Evolutionary conservation across 768 basidiomycete species (phyloP).

Genomic region (Termitomyces eurrhizus): DNA sequence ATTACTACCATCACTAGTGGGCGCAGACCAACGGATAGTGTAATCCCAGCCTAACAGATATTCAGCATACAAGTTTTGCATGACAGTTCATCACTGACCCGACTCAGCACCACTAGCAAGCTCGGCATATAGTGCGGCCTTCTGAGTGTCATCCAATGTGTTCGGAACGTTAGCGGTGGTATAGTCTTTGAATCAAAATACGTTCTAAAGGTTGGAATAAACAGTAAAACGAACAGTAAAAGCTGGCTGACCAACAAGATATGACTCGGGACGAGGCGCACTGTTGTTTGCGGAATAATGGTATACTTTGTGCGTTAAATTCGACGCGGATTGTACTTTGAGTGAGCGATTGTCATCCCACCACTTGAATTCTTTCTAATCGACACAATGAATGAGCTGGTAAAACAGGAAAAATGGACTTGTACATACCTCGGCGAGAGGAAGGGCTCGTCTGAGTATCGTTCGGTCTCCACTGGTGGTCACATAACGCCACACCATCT

Average conservation of each 20-base stretch:
- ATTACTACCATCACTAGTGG: conserved; percentile 31
- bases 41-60: conserved; percentile 43
- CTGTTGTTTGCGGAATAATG: conserved; percentile 77
- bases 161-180: conserved; percentile 69
- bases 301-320: conserved; percentile 59
- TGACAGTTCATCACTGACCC: conserved; percentile 33
- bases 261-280: conserved; percentile 88
- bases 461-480: conserved; percentile 61
- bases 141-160: conserved; percentile 55
- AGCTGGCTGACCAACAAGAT: conserved; percentile 49
- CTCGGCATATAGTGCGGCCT: conserved; percentile 73
- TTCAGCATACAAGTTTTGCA: neutral
- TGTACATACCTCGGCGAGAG: conserved; percentile 65
- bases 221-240: neutral
- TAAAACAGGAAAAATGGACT: neutral
- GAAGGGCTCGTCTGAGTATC: conserved; percentile 80
- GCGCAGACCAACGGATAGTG: conserved; percentile 45
- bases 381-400: neutral
- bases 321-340: conserved; percentile 64
- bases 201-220: conserved; percentile 13
- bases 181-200: conserved; percentile 54
- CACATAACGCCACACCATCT: conserved; percentile 93
- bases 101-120: conserved; percentile 87
- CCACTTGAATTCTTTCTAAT: conserved; percentile 76
- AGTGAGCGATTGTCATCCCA: conserved; percentile 75